phyloP scores from a whole-genome alignment of 1,284 basidiomycete species.

The Malassezia dermatis region DNA sequence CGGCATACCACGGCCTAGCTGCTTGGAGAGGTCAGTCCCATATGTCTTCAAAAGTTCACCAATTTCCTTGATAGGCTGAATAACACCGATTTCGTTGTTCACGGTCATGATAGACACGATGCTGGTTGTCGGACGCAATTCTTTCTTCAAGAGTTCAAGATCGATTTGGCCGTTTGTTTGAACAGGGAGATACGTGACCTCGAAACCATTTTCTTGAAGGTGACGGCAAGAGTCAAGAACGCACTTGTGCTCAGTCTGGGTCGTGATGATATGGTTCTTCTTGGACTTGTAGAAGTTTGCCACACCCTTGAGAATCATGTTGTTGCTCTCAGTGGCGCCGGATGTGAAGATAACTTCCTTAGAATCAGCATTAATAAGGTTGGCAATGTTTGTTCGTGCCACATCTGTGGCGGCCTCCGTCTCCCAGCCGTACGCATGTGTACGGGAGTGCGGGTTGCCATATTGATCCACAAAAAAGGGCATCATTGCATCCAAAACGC shows the following conservation, averaged over 20 bases:
- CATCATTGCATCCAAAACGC: conserved; percentile 93
- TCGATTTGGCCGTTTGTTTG: conserved; percentile 73
- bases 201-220: conserved; percentile 90
- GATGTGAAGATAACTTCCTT: conserved; percentile 98
- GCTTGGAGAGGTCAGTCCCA: conserved; percentile 59
- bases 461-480: conserved; percentile 92
- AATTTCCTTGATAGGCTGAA: conserved; percentile 93
- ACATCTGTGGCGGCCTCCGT: conserved; percentile 87
- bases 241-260: conserved; percentile 81
- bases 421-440: conserved; percentile 99
- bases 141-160: conserved; percentile 63
- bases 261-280: conserved; percentile 54
- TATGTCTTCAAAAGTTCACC: conserved; percentile 60
- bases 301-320: conserved; percentile 94
- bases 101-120: conserved; percentile 95
- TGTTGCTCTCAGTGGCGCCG: conserved; percentile 95
- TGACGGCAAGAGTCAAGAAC: conserved; percentile 95
- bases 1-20: conserved; percentile 50
- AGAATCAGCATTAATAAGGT: conserved; percentile 80
- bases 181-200: conserved; percentile 93
- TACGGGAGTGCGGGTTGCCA: conserved; percentile 94
- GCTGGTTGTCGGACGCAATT: conserved; percentile 71
- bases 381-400: conserved; percentile 79
- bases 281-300: conserved; percentile 61
- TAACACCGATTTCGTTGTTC: conserved; percentile 98